Conservation (phyloP, 495 filamentous ascomycete species). For the Hypoxylon cercidicola region DNA sequence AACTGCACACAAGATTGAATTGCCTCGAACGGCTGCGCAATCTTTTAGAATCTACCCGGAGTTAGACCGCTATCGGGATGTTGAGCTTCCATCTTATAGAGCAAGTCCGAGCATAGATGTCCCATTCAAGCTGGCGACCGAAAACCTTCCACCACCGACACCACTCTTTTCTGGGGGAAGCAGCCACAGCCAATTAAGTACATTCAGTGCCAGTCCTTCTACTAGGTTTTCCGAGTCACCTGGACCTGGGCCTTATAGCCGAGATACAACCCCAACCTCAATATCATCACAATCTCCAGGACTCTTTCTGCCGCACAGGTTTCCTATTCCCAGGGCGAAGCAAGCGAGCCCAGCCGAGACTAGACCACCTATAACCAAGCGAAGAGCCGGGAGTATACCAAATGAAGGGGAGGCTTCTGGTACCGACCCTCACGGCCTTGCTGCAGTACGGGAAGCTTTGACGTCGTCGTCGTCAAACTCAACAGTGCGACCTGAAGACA, state of each 20-base stretch:
- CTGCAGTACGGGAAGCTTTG: conserved; percentile 70
- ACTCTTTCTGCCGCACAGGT: conserved; percentile 67
- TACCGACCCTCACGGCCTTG: conserved; percentile 65
- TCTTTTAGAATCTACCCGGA: conserved; percentile 60
- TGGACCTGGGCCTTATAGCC: conserved; percentile 80
- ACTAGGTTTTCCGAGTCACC: conserved; percentile 94
- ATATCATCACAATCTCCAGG: conserved; percentile 95
- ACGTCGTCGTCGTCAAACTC: conserved; percentile 71
- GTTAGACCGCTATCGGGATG: conserved; percentile 63
- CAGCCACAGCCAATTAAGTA: conserved; percentile 61
- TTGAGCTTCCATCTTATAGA: conserved; percentile 38
- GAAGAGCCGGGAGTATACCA: conserved; percentile 63
- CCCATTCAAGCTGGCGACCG: conserved; percentile 61
- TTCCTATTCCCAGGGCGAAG: conserved; percentile 65
- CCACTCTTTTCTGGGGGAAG: conserved; percentile 66
- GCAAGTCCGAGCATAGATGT: conserved; percentile 49
- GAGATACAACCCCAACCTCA: conserved; percentile 94
- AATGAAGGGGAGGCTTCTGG: conserved; percentile 61
- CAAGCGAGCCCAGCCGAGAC: conserved; percentile 73
- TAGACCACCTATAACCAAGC: conserved; percentile 73
- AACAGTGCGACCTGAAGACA: conserved; percentile 61
- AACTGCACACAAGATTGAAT: conserved; percentile 48
- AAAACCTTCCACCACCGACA: conserved; percentile 73
- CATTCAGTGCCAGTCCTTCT: conserved; percentile 84
- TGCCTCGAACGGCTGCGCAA: conserved; percentile 46